Base-by-base conservation (phyloP, 208 protist species). In the Acanthamoeba lenticulata region DNA sequence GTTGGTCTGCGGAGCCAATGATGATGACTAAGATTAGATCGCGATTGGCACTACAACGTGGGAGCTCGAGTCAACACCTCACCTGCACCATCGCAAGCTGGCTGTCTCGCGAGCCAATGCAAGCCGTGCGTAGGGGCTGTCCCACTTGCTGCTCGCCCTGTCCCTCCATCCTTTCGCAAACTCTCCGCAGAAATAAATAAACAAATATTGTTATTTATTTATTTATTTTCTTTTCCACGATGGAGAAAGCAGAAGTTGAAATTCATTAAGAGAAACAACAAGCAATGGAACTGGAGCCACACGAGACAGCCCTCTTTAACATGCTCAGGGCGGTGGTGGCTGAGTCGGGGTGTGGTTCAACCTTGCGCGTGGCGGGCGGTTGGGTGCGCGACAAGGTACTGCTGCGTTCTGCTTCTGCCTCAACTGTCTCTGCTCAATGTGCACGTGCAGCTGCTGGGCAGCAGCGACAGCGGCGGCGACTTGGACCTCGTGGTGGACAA, bases 321-420 rank as follows among this genome's bases (percentile, higher is more conserved):
- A 24, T 49, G 19, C 11, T 90, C 3, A 36, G 24, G 44, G 81
- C 1, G 7, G 81, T 90, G 38, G 81, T 90, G 21, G 36, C 21
- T 9, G 17, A 47, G 21, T 57, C 17, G n/a, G 36, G 60, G 5
- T 44, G 29, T 7, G 27, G 52, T 2, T 36, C 74, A 2, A 91
- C 69, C 1, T n/a, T 98, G 32, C 74, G 98, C 32, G 97, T 97
- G 36, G 98, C 97, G 21, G 98, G 99, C 45, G 99, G 99, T 21
- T 99, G 99, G 99, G 99, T 99, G 27, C 97, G 99, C 17, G 99
- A 99, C 96, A 98, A 98, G 94, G 95, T 97, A 40, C 40, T 57
- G 45, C 38, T 24, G 62, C n/a, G 15, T 15, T 13, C 21, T 36
- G 21, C 52, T 19, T 32, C 34, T 13, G 21, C 57, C 24, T 77